Evolutionary conservation across 148 eudicot genomes (phyloP), one percentile per base, ranked within the genome.

Genomic region (Salicornia ramosissima): DNA sequence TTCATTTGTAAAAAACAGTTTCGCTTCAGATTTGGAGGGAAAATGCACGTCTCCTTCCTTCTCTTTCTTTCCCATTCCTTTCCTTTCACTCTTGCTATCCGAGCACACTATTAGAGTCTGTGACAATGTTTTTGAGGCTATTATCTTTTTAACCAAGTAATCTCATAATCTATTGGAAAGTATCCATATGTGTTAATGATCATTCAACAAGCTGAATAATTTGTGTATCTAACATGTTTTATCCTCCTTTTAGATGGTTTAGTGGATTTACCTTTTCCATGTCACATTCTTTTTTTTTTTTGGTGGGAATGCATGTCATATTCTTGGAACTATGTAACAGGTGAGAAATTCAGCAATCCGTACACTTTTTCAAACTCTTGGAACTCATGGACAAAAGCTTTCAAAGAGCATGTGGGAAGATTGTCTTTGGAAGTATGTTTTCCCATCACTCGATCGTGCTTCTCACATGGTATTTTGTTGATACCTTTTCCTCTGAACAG

Each of bases 301-400:
- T n/a, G n/a, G n/a, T n/a, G n/a, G n/a, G n/a, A n/a, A n/a, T 72
- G 69, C 64, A 55, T 63, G 46, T 64, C 26, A 66, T 39, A 33
- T 22, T 55, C 11, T 56, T 28, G 43, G 21, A 31, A 5, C 13
- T 71, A 2, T 65, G 72, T 82, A 60, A 56, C 85, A 92, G 97
- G 97, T 92, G 54, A 84, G 98, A 75, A 90, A 94, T 75, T 86
- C 98, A 63, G 96, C 98, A 50, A 85, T 90, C 39, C 90, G 98
- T 76, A 94, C 96, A 57, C 89, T 94, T 63, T 94, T 94, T 75
- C 98, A 94, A 80, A 85, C 84, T 52, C 98, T 94, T 76, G 97
- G 98, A 80, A 94, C 91, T 77, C 98, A 88, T 83, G 98, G 98
- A 46, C 97, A 94, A 72, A 90, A 90, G 79, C 97, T 94, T 73